phyloP scores from a whole-genome alignment of 78 protist genomes.

The Blattamonas nauphoetae region DNA sequence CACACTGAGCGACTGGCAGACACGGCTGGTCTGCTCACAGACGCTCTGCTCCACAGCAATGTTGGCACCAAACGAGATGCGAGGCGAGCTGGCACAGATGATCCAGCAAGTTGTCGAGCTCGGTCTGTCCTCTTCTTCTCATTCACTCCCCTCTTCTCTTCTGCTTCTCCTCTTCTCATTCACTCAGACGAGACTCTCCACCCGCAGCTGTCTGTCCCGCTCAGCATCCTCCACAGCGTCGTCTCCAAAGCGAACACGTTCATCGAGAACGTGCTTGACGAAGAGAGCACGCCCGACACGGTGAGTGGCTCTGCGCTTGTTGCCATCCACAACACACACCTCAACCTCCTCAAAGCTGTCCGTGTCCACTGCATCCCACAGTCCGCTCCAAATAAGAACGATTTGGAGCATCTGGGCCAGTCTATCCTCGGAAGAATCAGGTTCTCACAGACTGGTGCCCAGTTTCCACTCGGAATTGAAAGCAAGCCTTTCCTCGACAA shows the following conservation, averaged over 20 bases:
- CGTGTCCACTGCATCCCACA: not conserved
- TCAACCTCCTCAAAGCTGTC: not conserved
- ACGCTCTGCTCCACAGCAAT: not conserved
- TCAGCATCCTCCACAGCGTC: not conserved
- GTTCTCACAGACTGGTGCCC: not conserved
- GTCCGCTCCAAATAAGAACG: too few species aligned
- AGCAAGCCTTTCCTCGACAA: not conserved
- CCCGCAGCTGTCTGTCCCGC: not conserved
- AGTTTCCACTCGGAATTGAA: not conserved
- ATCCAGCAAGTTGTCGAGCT: not conserved
- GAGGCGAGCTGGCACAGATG: not conserved
- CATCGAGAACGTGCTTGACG: not conserved
- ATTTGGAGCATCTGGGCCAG: not conserved
- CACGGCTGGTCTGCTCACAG: not conserved
- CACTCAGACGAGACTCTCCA: not conserved
- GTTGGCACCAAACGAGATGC: not conserved
- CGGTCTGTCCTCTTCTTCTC: not conserved
- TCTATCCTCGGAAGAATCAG: not conserved
- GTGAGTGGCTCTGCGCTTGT: not conserved
- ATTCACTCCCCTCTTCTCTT: not conserved
- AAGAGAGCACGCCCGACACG: not conserved
- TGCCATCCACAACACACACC: not conserved
- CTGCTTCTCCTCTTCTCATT: not conserved
- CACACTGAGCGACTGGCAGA: not conserved
- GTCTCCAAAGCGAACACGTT: not conserved